Conservation (phyloP, 177 flowering plant genomes). For the Vitis hybrid region DNA sequence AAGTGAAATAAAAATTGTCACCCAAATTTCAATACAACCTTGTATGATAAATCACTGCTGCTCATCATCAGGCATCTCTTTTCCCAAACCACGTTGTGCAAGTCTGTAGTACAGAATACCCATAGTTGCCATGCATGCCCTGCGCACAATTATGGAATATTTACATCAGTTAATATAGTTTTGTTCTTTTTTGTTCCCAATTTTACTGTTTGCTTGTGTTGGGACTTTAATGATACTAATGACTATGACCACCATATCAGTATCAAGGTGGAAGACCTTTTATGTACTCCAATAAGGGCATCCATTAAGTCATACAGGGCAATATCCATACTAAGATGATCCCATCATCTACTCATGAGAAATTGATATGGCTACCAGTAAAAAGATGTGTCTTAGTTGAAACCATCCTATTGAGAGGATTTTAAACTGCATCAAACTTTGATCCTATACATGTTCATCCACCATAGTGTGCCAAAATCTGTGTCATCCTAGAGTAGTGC, state of each 20-base stretch:
- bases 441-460: background rate
- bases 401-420: background rate
- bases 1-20: background rate
- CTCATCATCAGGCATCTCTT: conserved; percentile 45
- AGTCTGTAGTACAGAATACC: conserved; percentile 90
- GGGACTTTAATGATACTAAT: too few species aligned
- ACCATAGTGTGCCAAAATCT: too few species aligned
- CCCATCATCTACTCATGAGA: too few species aligned
- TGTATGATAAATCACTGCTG: conserved; percentile 21
- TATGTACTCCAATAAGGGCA: too few species aligned
- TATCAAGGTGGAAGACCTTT: too few species aligned
- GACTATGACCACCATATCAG: too few species aligned
- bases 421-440: background rate
- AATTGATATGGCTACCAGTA: too few species aligned
- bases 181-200: too few species aligned
- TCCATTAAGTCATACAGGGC: too few species aligned
- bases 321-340: too few species aligned
- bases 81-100: conserved; percentile 67
- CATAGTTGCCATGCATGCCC: conserved; percentile 99
- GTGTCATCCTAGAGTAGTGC: too few species aligned
- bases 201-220: too few species aligned
- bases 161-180: background rate
- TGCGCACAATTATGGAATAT: conserved; percentile 25
- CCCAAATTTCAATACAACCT: background rate
- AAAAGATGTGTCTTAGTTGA: background rate